A percentile compares a stretch with the other conserved stretches of the same genome.
These are phyloP conservation scores for Ichthyophthirius multifiliis DNA, from an alignment of 169 alveolate species.

Conservation along the genomic window DNA sequence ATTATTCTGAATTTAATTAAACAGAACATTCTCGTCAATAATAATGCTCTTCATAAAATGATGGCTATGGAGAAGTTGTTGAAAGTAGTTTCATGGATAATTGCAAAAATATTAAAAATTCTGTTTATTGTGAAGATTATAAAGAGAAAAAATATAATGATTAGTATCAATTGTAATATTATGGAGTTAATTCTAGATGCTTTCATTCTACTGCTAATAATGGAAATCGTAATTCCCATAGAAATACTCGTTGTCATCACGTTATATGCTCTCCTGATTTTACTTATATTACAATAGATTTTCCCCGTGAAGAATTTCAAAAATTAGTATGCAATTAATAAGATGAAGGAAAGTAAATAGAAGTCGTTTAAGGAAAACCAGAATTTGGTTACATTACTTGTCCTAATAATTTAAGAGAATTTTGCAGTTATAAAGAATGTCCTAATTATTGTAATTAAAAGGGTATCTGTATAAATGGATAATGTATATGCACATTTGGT, in stretches of 20 bases:
- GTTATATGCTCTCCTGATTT: background rate
- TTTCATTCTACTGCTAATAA: background rate
- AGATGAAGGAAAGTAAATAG: no score
- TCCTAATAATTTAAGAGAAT: background rate
- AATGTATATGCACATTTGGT: background rate
- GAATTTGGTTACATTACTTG: background rate
- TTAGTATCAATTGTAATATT: no score
- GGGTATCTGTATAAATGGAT: background rate
- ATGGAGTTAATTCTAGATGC: background rate
- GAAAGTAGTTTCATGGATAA: background rate
- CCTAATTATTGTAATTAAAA: background rate
- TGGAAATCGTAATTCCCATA: background rate
- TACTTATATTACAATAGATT: background rate
- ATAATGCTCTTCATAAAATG: background rate
- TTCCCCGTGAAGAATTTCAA: no score
- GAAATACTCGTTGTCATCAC: background rate
- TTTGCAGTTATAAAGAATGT: background rate
- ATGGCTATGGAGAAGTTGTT: background rate
- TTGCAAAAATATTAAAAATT: background rate
- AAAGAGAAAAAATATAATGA: no score
- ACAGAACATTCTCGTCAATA: no score
- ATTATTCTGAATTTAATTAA: background rate
- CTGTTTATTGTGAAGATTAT: background rate
- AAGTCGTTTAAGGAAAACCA: background rate
- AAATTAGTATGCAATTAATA: background rate